These are phyloP conservation scores for Ambrosia trifida DNA, from an alignment of 129 eudicot species.

Conservation along the genomic window DNA sequence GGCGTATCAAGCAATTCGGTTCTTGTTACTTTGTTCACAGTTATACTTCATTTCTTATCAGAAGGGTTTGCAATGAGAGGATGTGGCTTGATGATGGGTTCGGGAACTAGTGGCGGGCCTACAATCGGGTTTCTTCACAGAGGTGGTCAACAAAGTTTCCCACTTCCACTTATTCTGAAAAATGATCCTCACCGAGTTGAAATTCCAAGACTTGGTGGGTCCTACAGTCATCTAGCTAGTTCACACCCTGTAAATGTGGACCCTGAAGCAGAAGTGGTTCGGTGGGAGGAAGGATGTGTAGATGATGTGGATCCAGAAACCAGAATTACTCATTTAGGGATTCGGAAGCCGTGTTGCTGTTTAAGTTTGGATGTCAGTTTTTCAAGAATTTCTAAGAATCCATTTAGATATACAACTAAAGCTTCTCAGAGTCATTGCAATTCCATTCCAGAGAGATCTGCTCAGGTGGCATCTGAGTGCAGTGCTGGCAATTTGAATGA, in stretches of 20 bases:
- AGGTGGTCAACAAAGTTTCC: slow-evolving; percentile 92
- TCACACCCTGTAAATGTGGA: slow-evolving; percentile 55
- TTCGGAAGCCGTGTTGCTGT: slow-evolving; percentile 90
- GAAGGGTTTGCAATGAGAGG: slow-evolving; percentile 71
- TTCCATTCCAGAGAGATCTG: slow-evolving; percentile 83
- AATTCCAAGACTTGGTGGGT: slow-evolving; percentile 88
- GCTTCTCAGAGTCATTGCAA: slow-evolving; percentile 71
- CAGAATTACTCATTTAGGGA: slow-evolving; percentile 61
- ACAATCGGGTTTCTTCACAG: slow-evolving; percentile 87
- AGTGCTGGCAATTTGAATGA: slow-evolving; percentile 75
- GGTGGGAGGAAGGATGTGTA: slow-evolving; percentile 98
- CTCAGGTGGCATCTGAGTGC: slow-evolving; percentile 92
- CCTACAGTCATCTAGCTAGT: slow-evolving; percentile 67
- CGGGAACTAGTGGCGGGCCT: slow-evolving; percentile 41
- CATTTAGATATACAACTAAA: slow-evolving; percentile 52
- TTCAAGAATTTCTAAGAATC: slow-evolving; percentile 49
- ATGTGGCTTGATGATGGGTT: slow-evolving; percentile 66
- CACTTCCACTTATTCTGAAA: slow-evolving; percentile 75
- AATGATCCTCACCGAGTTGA: slow-evolving; percentile 82
- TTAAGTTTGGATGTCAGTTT: slow-evolving; percentile 68
- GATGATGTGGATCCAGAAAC: slow-evolving; percentile 59
- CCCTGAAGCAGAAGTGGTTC: slow-evolving; percentile 70
- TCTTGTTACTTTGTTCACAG: slow-evolving; percentile 75
- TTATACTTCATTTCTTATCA: slow-evolving; percentile 82
- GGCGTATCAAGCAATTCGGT: slow-evolving; percentile 88